Conservation (phyloP, 2,329 filamentous ascomycete genomes). For the Nemania sp. region DNA sequence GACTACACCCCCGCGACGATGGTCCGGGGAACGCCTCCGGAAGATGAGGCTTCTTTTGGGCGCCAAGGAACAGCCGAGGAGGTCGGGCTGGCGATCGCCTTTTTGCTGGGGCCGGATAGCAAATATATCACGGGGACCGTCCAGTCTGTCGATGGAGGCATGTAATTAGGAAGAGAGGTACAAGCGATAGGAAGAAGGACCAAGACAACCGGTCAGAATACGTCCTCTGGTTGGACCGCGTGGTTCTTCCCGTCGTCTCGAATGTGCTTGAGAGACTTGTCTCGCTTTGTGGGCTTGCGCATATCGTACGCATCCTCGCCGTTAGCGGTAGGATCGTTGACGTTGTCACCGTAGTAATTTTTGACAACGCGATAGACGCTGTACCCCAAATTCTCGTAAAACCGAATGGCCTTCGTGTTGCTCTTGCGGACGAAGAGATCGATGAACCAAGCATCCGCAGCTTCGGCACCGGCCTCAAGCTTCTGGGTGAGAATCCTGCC, state of each 20-base stretch:
- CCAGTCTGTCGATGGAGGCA: conserved; percentile 51
- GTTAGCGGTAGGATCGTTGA: conserved; percentile 61
- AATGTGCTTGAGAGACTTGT: conserved; percentile 74
- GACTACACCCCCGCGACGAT: conserved; percentile 40
- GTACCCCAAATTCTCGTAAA: conserved; percentile 93
- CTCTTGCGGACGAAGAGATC: conserved; percentile 91
- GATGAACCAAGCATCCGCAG: conserved; percentile 88
- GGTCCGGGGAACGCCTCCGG: conserved; percentile 37
- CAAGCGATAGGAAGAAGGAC: conserved; percentile 3
- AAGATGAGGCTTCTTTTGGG: conserved; percentile 47
- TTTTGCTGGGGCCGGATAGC: conserved; percentile 51
- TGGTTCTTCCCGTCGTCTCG: conserved; percentile 79
- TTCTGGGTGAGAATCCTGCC: conserved; percentile 81
- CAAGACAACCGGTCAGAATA: conserved; percentile 62
- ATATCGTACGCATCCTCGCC: conserved; percentile 95
- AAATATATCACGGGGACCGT: conserved; percentile 51
- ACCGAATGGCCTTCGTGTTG: conserved; percentile 81
- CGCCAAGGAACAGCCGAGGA: conserved; percentile 53
- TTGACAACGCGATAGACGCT: conserved; percentile 86
- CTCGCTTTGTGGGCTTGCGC: conserved; percentile 86
- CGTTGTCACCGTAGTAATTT: conserved; percentile 90
- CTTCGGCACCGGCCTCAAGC: conserved; percentile 80
- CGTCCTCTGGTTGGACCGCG: conserved; percentile 79
- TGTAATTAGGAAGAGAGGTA: conserved; percentile 24
- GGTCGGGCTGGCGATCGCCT: conserved; percentile 50